Evolutionary conservation across 2,329 filamentous ascomycete species (phyloP), one percentile per base, ranked within the genome.

Genomic region (Chrysosporium queenslandicum): DNA sequence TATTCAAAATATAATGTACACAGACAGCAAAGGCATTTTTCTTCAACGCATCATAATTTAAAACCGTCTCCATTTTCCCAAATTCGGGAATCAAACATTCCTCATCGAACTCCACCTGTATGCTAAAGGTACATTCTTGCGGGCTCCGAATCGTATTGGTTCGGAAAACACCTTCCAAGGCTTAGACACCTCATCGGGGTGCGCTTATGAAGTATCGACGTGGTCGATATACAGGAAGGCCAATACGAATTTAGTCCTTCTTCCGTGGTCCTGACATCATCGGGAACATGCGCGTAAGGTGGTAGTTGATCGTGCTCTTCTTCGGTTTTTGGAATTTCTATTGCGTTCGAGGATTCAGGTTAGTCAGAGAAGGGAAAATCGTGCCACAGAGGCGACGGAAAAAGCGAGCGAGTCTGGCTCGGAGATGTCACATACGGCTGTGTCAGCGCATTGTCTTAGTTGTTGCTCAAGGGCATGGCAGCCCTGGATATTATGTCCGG

Each of bases 271-370:
- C 78, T 72, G 83, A 79, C 75, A 94, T 75, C 67, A 83, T 81
- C 12, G 82, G 81, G 62, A 85, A 86, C 74, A 86, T 79, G 63
- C 92, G 81, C 59, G 80, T 79, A 40, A 97, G 75, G 68, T 96
- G 90, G 76, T 90, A 90, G 73, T 97, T 97, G 79, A 97, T 89
- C 58, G 79, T 81, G 68, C 82, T 91, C 74, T 83, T 87, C 66
- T 80, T 79, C 58, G 71, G 67, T 52, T 71, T 68, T 58, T 69
- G 68, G 45, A 77, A 69, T 76, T 75, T 80, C 81, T 83, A 65
- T 56, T 27, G 3, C 12, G 25, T 9, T 36, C n/a, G 21, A 25
- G 4, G 11, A 18, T n/a, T 27, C 8, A 14, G 6, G n/a, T 39
- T 20, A 45, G 49, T 23, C 27, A 9, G 5, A 29, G 27, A 29